Evolutionary conservation across 495 filamentous ascomycete genomes (phyloP), one percentile per base, ranked within the genome.

Genomic region (Neurospora sublineolata): DNA sequence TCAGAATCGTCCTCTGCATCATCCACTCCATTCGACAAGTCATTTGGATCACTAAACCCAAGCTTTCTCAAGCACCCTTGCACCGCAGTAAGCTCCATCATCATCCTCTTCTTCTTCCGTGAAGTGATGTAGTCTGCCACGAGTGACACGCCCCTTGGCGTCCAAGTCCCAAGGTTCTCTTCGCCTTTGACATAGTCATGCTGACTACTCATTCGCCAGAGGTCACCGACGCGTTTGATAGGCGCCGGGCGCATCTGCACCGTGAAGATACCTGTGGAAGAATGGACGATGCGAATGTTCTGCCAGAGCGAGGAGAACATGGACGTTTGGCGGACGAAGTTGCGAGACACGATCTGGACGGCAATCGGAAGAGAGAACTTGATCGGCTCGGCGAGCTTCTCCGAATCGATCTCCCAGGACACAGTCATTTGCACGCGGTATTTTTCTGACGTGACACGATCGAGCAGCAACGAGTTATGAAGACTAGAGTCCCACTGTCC

Each of bases 401-500:
- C 86, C 9, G 93, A 94, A 69, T 84, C 83, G 9, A 98, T 88
- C 76, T 97, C 90, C 91, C 93, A 97, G 41, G 87, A 86, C 14
- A 98, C 80, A 3, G 90, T 90, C 79, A 97, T 89, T 79, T 97
- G 94, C 7, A 99, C 92, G 40, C 90, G 90, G 77, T 97, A 95
- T 76, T 93, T 94, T 69, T 97, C 93, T 12, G 92, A 88, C 18
- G 95, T 98, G 12, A 91, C 90, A 23, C 94, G 88, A 77, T 98
- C 94, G 11, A 99, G 89, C 11, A 97, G 84, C 30, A 95, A 85
- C 20, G 95, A 99, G 71, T 88, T 89, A 77, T 99, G 95, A 72
- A 94, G 85, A 76, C 92, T 94, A 0, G 96, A 98, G 79, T 98
- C 96, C 95, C 95, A 99, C 77, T 98, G 95, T 10, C 91, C 94